Evolutionary conservation across 2,329 filamentous ascomycete genomes (phyloP).

Genomic region (Monilinia aucupariae): DNA sequence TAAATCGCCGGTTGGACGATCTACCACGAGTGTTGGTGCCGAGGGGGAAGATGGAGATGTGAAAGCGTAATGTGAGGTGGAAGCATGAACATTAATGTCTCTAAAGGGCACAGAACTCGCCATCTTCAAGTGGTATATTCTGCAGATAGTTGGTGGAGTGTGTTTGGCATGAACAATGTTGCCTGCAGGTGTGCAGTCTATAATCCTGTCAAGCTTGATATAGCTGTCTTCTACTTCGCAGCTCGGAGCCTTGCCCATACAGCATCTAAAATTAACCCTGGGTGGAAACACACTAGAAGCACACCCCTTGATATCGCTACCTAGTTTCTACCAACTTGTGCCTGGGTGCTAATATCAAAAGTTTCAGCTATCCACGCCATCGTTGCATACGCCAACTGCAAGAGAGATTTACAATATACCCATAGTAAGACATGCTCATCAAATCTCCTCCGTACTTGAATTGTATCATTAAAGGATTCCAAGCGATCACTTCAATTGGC

Average conservation of each 20-base stretch:
- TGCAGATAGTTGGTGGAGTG: not conserved
- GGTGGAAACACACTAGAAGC: not conserved
- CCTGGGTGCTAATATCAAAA: constrained; percentile 1
- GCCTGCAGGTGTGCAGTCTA: not conserved
- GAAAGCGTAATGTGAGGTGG: constrained; percentile 89
- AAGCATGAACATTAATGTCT: constrained; percentile 95
- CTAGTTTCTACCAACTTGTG: not conserved
- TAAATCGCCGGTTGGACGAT: constrained; percentile 86
- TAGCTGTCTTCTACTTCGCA: constrained; percentile 16
- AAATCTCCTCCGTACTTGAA: not conserved
- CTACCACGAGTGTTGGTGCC: constrained; percentile 80
- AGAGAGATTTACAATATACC: not conserved
- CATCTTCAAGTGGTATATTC: constrained; percentile 38
- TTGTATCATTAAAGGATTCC: no score
- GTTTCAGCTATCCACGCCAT: no score
- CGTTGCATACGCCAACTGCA: no score
- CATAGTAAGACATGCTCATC: not conserved
- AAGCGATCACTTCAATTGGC: no score
- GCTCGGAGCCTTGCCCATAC: constrained; percentile 3
- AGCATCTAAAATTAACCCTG: constrained; percentile 13
- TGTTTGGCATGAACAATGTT: not conserved
- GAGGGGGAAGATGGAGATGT: constrained; percentile 90
- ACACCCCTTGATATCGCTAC: not conserved
- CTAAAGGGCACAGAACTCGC: constrained; percentile 64
- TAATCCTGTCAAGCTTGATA: constrained; percentile 2